These are phyloP conservation scores for Beauveria rudraprayagi DNA, from an alignment of 2,329 filamentous ascomycete genomes.

Conservation along the genomic window DNA sequence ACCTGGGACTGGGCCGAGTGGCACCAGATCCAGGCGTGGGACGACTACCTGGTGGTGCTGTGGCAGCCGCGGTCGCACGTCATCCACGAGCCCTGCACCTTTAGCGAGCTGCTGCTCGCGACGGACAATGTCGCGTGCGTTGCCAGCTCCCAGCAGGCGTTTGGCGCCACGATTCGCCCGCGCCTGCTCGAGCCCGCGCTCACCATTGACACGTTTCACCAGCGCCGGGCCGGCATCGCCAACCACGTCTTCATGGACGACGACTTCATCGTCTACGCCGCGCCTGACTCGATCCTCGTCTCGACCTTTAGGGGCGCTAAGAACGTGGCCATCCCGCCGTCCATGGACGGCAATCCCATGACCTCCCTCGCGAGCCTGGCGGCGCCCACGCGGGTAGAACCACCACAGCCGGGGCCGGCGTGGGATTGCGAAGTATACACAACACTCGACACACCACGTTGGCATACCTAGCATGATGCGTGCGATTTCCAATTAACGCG, in stretches of 20 bases:
- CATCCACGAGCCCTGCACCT: conserved; percentile 11
- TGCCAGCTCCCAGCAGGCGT: not conserved
- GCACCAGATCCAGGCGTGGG: conserved; percentile 10
- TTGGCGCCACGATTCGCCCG: not conserved
- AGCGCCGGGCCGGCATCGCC: not conserved
- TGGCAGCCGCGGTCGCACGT: conserved; percentile 11
- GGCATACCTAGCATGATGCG: not conserved
- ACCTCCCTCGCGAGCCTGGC: not conserved
- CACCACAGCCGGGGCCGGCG: not conserved
- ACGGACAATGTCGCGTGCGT: conserved; percentile 6
- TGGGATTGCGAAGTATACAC: conserved; percentile 8
- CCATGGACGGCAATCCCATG: not conserved
- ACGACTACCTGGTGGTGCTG: conserved; percentile 12
- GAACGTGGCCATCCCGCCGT: not conserved
- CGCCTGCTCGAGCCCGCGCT: conserved; percentile 1
- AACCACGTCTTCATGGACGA: conserved; percentile 11
- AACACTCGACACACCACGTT: not conserved
- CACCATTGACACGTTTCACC: conserved; percentile 8
- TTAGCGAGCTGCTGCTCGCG: conserved; percentile 4
- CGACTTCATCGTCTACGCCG: conserved; percentile 5
- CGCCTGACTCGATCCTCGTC: conserved; percentile 2
- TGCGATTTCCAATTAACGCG: not conserved
- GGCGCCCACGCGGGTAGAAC: not conserved
- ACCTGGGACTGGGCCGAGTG: conserved; percentile 12
- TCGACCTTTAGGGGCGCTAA: not conserved